Percentiles rank a stretch among this genome's conserved stretches.
Conservation (phyloP, 331 rosid species). For the Phaseolus coccineus region DNA sequence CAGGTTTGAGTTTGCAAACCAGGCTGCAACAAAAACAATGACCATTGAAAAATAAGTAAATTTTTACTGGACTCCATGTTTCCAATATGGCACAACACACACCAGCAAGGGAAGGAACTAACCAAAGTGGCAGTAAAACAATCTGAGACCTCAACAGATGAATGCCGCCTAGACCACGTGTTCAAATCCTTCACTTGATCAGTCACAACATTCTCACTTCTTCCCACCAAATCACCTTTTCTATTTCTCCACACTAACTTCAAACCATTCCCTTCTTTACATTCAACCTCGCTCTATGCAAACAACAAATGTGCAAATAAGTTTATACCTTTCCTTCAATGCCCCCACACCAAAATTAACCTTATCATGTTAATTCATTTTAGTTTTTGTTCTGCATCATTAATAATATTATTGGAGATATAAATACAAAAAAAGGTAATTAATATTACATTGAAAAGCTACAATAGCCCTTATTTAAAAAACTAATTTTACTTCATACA, state of each 20-base stretch:
- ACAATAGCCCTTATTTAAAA: background rate
- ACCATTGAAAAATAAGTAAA: conserved; percentile 31
- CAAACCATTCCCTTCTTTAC: conserved; percentile 43
- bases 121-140: conserved; percentile 57
- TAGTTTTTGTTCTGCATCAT: background rate
- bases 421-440: too few species aligned
- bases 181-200: conserved; percentile 54
- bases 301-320: conserved; percentile 43
- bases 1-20: conserved; percentile 38
- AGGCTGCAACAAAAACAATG: conserved; percentile 53
- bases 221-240: conserved; percentile 53
- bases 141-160: conserved; percentile 46
- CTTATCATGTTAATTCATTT: too few species aligned
- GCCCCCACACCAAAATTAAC: conserved; percentile 1
- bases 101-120: conserved; percentile 35
- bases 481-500: too few species aligned
- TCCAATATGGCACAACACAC: background rate
- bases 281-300: conserved; percentile 84
- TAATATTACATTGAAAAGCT: background rate
- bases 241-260: conserved; percentile 47
- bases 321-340: background rate
- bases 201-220: conserved; percentile 50
- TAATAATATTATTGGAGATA: too few species aligned
- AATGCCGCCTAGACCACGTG: conserved; percentile 69
- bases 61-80: conserved; percentile 11